These are phyloP conservation scores for Chlamydomonas asymmetrica DNA, from an alignment of 139 green algal species.

Conservation along the genomic window DNA sequence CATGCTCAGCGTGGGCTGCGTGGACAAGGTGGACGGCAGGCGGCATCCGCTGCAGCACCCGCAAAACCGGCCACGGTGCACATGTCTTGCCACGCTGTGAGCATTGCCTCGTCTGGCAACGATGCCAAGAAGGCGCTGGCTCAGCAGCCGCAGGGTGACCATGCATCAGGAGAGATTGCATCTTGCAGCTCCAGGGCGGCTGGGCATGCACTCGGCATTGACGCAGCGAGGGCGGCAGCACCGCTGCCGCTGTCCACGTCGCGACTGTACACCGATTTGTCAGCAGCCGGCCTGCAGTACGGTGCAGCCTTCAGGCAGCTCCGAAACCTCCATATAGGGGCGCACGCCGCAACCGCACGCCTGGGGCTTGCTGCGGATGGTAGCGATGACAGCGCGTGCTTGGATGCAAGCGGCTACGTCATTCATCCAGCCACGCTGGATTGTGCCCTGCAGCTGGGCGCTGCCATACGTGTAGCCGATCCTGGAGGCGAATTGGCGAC, in stretches of 20 bases:
- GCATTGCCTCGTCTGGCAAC: too few relatives aligned
- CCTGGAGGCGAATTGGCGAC: background rate
- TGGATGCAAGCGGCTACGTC: constrained; percentile 6
- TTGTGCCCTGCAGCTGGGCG: constrained; percentile 64
- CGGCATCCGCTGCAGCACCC: too few relatives aligned
- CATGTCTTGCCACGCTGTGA: too few relatives aligned
- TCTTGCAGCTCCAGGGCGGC: too few relatives aligned
- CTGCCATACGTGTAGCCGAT: constrained; percentile 17
- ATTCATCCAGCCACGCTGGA: constrained; percentile 54
- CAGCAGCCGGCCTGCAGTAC: constrained; percentile 78
- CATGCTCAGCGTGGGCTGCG: too few relatives aligned
- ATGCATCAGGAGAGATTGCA: too few relatives aligned
- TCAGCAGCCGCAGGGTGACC: too few relatives aligned
- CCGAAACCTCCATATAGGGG: constrained; percentile 61
- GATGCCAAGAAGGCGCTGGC: too few relatives aligned
- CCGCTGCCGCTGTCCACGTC: constrained; percentile 35
- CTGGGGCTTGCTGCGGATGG: background rate
- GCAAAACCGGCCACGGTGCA: too few relatives aligned
- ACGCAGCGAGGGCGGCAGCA: constrained; percentile 18
- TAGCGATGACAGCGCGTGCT: background rate
- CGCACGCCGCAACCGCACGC: background rate
- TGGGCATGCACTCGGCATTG: background rate
- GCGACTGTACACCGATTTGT: constrained; percentile 74
- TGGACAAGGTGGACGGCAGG: too few relatives aligned
- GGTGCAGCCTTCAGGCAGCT: constrained; percentile 81